These are phyloP conservation scores for Nelumbo lutea DNA, from an alignment of 164 flowering plant species.

Conservation along the genomic window DNA sequence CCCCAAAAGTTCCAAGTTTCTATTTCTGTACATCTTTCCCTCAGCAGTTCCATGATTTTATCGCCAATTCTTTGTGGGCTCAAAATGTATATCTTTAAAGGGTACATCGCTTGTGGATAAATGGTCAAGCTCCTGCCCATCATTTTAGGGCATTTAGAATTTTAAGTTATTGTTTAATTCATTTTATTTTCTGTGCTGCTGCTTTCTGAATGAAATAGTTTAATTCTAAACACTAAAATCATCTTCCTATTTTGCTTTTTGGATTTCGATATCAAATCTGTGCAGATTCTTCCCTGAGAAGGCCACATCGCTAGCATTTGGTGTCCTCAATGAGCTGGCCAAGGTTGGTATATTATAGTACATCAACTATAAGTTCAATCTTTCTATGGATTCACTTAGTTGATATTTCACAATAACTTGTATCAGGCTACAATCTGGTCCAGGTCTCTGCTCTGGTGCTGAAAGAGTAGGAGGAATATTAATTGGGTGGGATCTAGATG, in stretches of 20 bases:
- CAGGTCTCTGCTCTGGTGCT: neutral
- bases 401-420: neutral
- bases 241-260: neutral
- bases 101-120: too few species aligned
- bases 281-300: conserved; percentile 85
- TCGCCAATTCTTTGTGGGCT: too few species aligned
- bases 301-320: conserved; percentile 61
- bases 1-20: too few species aligned
- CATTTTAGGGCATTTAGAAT: neutral
- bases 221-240: neutral
- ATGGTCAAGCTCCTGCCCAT: too few species aligned
- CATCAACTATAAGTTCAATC: neutral
- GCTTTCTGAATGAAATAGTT: neutral
- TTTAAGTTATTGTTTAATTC: neutral
- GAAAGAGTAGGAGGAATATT: neutral
- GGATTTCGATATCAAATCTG: neutral
- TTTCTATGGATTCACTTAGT: neutral
- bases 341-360: conserved; percentile 41
- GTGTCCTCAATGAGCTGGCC: conserved; percentile 61
- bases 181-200: neutral
- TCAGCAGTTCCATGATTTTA: too few species aligned
- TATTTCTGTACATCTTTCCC: too few species aligned
- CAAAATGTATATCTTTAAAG: too few species aligned
- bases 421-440: neutral
- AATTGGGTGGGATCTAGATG: neutral